Evolutionary conservation across 345 rosid species (phyloP).

Genomic region (Euphorbia tirucalli): DNA sequence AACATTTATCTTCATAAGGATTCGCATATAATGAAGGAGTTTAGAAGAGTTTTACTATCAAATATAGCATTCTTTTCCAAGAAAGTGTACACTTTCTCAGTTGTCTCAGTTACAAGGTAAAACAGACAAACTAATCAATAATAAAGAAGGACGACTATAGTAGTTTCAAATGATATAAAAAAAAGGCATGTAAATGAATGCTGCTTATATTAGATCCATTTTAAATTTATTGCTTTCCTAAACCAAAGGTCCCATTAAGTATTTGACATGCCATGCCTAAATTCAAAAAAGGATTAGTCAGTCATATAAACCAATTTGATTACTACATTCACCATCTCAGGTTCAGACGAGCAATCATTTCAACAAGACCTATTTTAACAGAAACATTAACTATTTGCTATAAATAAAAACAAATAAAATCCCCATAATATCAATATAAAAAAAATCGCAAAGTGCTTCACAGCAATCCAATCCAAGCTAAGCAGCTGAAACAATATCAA

Average conservation of each 20-base stretch:
- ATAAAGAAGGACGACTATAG: background rate
- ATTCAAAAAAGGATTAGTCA: background rate
- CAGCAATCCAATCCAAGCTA: background rate
- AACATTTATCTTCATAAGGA: background rate
- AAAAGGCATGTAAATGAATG: background rate
- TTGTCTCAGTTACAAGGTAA: background rate
- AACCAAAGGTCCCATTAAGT: too few species aligned
- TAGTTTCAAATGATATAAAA: background rate
- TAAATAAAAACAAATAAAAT: background rate
- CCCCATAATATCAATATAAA: background rate
- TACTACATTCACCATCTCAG: background rate
- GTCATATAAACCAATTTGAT: background rate
- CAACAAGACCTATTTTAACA: background rate
- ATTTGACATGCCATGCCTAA: background rate
- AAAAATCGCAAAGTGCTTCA: background rate
- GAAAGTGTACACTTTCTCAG: background rate
- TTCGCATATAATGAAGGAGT: background rate
- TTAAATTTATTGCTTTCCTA: background rate
- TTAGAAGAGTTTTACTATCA: background rate
- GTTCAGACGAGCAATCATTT: slow-evolving; percentile 3
- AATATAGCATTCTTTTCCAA: background rate
- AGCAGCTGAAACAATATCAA: background rate
- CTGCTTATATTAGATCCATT: background rate
- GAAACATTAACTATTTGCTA: background rate
- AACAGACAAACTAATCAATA: background rate